Evolutionary conservation across 78 protist species (phyloP).

Genomic region (Dictyostelium firmibasis): DNA sequence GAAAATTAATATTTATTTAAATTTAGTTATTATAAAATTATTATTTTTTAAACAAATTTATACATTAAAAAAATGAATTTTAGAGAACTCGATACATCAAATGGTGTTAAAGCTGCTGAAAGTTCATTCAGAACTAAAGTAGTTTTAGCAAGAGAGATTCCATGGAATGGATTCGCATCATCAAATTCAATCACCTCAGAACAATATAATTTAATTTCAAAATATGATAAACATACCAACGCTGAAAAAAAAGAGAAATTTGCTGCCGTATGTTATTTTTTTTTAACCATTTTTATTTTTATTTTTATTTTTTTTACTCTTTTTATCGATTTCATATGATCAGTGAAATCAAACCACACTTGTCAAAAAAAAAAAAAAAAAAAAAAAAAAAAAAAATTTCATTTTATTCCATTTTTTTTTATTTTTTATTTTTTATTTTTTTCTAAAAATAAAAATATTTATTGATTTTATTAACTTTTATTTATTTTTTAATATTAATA

Average conservation of each 20-base stretch:
- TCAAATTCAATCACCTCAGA: slow-evolving; percentile 28
- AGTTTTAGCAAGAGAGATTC: slow-evolving; percentile 39
- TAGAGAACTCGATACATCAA: slow-evolving; percentile 30
- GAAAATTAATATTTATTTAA: too few species aligned
- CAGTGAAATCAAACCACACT: too few species aligned
- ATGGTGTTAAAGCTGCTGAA: slow-evolving; percentile 70
- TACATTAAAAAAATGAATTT: slow-evolving; percentile 11
- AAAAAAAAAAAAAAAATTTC: too few species aligned
- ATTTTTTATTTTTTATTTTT: background rate
- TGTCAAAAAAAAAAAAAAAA: too few species aligned
- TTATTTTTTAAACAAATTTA: background rate
- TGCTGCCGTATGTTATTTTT: background rate
- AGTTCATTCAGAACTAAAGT: slow-evolving; percentile 51
- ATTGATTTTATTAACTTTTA: too few species aligned
- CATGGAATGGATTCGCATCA: slow-evolving; percentile 53
- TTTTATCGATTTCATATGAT: background rate
- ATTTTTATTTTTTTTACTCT: background rate
- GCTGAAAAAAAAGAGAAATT: slow-evolving; percentile 54
- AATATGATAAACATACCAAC: slow-evolving; percentile 71
- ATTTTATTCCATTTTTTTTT: too few species aligned
- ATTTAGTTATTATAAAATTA: background rate
- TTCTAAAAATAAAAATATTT: background rate
- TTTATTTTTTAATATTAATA: too few species aligned
- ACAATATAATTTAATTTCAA: slow-evolving; percentile 58
- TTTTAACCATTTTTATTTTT: background rate